A percentile compares a stretch with the other conserved stretches of the same genome.
Conservation (phyloP, 2,329 filamentous ascomycete genomes). For the Scedosporium minutisporum region DNA sequence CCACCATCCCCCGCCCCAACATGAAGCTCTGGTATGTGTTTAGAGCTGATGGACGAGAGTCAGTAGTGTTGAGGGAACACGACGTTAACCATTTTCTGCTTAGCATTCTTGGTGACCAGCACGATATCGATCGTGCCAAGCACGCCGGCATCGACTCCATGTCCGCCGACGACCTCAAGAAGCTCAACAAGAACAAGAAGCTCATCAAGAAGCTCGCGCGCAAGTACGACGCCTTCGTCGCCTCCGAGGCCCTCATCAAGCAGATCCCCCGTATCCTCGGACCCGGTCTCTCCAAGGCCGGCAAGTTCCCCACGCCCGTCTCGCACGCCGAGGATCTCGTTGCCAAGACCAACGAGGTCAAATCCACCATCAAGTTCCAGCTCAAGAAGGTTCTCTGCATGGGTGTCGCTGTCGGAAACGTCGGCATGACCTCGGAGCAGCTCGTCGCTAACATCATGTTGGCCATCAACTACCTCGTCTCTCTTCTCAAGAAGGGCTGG, state of each 20-base stretch:
- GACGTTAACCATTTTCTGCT: neutral
- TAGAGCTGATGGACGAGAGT: constrained; percentile 15
- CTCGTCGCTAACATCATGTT: constrained; percentile 98
- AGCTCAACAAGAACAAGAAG: constrained; percentile 99
- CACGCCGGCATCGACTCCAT: constrained; percentile 97
- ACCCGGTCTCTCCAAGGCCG: constrained; percentile 96
- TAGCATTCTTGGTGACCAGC: constrained; percentile 60
- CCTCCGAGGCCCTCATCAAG: constrained; percentile 97
- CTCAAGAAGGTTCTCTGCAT: constrained; percentile 99
- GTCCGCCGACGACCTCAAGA: constrained; percentile 98
- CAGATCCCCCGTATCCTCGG: constrained; percentile 99
- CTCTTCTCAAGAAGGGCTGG: constrained; percentile 99
- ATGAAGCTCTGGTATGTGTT: constrained; percentile 62
- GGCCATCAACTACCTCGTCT: constrained; percentile 99
- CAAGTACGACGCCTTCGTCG: constrained; percentile 99
- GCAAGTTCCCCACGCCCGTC: constrained; percentile 99
- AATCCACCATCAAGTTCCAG: constrained; percentile 99
- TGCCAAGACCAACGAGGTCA: constrained; percentile 97
- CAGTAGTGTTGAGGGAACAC: neutral
- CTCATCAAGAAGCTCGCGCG: constrained; percentile 99
- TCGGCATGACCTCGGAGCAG: constrained; percentile 94
- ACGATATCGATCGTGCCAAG: constrained; percentile 99
- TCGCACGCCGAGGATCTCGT: constrained; percentile 91
- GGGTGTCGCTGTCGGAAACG: constrained; percentile 98
- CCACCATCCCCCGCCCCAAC: constrained; percentile 79